Percentiles rank a stretch among this genome's conserved stretches.
Conservation (phyloP, 2,329 filamentous ascomycete species). For the Triangularia setosa region DNA sequence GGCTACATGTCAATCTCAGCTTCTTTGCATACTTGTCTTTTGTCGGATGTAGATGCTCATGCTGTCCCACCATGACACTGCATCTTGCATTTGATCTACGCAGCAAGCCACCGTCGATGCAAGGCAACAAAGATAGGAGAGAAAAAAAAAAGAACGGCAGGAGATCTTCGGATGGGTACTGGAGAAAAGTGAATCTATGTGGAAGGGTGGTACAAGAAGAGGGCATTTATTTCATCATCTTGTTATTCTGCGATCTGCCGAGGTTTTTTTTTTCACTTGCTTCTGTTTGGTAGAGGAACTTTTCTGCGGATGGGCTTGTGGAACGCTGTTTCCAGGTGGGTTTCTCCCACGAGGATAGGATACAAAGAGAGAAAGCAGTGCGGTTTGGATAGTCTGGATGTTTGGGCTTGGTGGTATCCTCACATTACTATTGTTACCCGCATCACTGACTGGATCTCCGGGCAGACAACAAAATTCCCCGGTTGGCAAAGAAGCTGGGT, state of each 20-base stretch:
- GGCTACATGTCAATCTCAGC: not conserved
- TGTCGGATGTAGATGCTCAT: not conserved
- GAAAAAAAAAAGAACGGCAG: not conserved
- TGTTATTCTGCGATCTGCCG: not conserved
- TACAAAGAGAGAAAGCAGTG: not conserved
- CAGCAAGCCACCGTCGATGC: not conserved
- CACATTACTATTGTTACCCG: not conserved
- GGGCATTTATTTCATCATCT: not conserved
- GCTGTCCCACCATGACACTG: not conserved
- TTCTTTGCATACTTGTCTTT: not conserved
- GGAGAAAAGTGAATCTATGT: not conserved
- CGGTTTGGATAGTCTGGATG: not conserved
- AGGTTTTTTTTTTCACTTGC: not conserved
- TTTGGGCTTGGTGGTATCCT: not conserved
- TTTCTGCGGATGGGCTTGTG: not conserved
- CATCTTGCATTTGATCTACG: not conserved
- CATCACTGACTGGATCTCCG: not conserved
- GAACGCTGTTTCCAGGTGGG: not conserved
- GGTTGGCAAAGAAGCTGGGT: not conserved
- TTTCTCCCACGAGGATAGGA: too few species aligned
- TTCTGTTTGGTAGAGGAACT: not conserved
- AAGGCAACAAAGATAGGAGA: not conserved
- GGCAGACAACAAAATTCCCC: not conserved
- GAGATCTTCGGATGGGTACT: not conserved
- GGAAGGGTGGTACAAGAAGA: not conserved